Base-by-base conservation (phyloP, 495 filamentous ascomycete species). In the Mycothermus thermophilus region DNA sequence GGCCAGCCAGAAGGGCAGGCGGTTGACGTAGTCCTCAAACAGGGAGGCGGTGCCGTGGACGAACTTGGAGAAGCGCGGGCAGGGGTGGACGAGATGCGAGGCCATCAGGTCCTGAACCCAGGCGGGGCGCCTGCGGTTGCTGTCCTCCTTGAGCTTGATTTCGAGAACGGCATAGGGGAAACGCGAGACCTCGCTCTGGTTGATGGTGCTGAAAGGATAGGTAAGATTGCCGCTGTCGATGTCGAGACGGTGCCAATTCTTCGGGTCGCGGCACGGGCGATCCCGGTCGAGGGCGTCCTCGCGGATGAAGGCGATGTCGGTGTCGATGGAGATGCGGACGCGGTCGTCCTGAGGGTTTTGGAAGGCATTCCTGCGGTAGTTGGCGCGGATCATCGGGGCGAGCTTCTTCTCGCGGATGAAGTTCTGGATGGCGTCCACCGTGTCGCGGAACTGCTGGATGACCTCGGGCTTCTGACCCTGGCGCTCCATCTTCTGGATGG, bases 1-100 rank as follows among this genome's bases (percentile, higher is more conserved):
- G 39, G 77, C 71, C 3, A 95, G 72, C 90, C 90, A 97, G 67
- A 96, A 94, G 4, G 90, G 90, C 38, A 97, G 76, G 37, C 70
- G 83, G 59, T 96, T 96, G 55, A 97, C 88, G 51, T 93, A 66
- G 52, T 96, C 92, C 40, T 96, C 92, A 48, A 94, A 96, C 6
- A 96, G 64, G 24, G 76, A 73, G 9, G 87, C 86, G 2, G 92
- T 76, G 39, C 92, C 90, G 45, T 97, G 90, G 14, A 88, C 80
- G 48, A 96, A 96, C 51, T 97, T 97, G 26, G 84, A 93, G 60
- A 97, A 97, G 15, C 83, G 73, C 3, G 87, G 82, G 3, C 79
- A 78, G 32, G 81, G 75, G 55, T 90, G 85, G 31, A 97, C 80
- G 11, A 97, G 72, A 51, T 97, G 90, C 8, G 84, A 93, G 29